Evolutionary conservation across 345 rosid genomes (phyloP), one percentile per base, ranked within the genome.

Genomic region (Acer negundo): DNA sequence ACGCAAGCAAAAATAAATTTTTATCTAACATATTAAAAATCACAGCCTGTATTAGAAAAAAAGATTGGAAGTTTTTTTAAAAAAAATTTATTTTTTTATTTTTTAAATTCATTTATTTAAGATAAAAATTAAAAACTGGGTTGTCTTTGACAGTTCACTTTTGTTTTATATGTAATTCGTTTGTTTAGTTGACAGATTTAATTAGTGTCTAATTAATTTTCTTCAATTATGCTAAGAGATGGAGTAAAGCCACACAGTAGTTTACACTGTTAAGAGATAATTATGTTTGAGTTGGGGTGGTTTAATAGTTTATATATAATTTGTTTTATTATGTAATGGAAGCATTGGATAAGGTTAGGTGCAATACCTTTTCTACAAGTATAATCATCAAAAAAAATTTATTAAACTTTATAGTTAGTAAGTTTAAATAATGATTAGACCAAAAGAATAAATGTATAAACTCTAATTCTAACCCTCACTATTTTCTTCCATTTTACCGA

Each of bases 1-100:
- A 20, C 46, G 53, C 35, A 53, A 53, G 22, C 51, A 51, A 35
- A 7, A 7, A 59, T 12, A 2, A 26, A 19, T 75, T 19, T 62
- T n/a, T 40, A 51, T 35, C 16, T 10, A 31, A 35, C 31, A 49
- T 49, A 11, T 31, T 28, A 13, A 47, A 15, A 44, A 61, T 74
- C 64, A 63, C 77, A 74, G 28, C 70, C 69, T 28, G 77, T 49
- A 46, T 23, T 46, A 46, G 26, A 38, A 22, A 16, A 47, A 47
- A 11, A n/a, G 6, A 16, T 15, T 24, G 38, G 67, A 24, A 1
- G 31, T 28, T n/a, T n/a, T n/a, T n/a, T n/a, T n/a, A n/a, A 28
- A 28, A 28, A 28, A 28, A 28, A 28, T 12, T 6, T 1, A 55
- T 56, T 56, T 4, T 4, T n/a, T n/a, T n/a, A n/a, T n/a, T n/a